Evolutionary conservation across 352 stramenopile species (phyloP), one percentile per base, ranked within the genome.

Genomic region (Phytophthora meadii): DNA sequence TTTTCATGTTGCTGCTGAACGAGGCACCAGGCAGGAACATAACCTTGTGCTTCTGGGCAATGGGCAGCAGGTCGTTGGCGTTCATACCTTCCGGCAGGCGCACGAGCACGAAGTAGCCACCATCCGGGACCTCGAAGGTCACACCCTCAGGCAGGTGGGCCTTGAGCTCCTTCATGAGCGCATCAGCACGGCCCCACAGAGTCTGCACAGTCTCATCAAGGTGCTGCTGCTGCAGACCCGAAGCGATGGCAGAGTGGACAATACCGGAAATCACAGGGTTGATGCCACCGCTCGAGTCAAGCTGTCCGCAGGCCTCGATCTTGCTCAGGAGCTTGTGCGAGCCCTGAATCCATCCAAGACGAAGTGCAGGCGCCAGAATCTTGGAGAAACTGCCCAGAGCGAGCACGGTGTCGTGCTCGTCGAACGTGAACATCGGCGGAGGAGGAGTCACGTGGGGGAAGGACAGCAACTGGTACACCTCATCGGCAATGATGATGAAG

Each of bases 391-490:
- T 97, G 42, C 90, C 93, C 12, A 98, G 81, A 45, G 93, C 92
- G 27, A 98, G 70, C 50, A 95, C 83, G 11, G 83, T 92, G 67
- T 81, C 89, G 70, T 91, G 81, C 53, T 76, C 41, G 65, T 95
- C 88, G 51, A 94, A 95, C 28, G 82, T 91, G 59, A 93, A 92
- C 72, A 96, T 92, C 24, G 87, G 84, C 44, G 87, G 82, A n/a
- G 88, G 88, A 12, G 86, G 84, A 28, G 77, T 92, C 61, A 93
- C 79, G 70, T 89, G 71, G 46, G 90, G 84, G 78, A 96, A 98
- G 65, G 95, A 97, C 44, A 98, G 76, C 48, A 98, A 77, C 76
- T 98, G 92, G 84, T 98, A 98, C 25, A 98, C 94, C 72, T 98
- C 95, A 68, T 98, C 94, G 17, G 90, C 88, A 27, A 98, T 77